Conservation (phyloP, 768 basidiomycete genomes). For the Pleurotus djamor region DNA sequence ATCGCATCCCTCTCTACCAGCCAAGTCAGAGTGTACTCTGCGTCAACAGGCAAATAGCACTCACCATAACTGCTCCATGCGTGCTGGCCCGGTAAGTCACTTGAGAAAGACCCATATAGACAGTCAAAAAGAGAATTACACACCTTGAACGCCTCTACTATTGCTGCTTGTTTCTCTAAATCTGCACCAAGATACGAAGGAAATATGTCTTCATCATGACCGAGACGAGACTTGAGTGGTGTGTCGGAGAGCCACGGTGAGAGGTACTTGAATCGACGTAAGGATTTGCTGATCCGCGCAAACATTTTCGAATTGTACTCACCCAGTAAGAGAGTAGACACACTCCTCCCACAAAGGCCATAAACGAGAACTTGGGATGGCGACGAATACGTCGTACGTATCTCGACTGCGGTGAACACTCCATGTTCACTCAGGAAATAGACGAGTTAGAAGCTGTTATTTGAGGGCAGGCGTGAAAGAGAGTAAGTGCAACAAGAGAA, state of each 20-base stretch:
- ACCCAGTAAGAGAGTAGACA: not conserved
- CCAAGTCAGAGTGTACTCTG: not conserved
- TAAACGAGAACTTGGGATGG: not conserved
- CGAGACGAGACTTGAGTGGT: not conserved
- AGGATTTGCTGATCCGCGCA: not conserved
- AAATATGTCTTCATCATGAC: not conserved
- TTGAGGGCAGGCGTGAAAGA: too few relatives aligned
- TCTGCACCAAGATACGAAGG: not conserved
- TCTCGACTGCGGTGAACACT: not conserved
- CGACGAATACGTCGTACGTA: not conserved
- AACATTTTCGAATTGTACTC: not conserved
- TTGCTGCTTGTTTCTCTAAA: constrained; percentile 1
- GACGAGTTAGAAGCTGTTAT: not conserved
- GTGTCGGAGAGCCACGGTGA: not conserved
- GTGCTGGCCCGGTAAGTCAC: not conserved
- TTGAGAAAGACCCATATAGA: not conserved
- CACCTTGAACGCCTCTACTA: constrained; percentile 4
- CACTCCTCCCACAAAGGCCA: not conserved
- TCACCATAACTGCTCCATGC: constrained; percentile 3
- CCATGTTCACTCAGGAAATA: not conserved
- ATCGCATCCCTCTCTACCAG: constrained; percentile 1
- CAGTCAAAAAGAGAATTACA: not conserved
- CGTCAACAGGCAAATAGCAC: not conserved
- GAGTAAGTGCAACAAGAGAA: too few relatives aligned
- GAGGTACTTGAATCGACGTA: not conserved